A percentile compares a stretch with the other conserved stretches of the same genome.
These are phyloP conservation scores for Dissophora globulifera DNA, from an alignment of 192 early-diverging fungal genomes.

Conservation along the genomic window DNA sequence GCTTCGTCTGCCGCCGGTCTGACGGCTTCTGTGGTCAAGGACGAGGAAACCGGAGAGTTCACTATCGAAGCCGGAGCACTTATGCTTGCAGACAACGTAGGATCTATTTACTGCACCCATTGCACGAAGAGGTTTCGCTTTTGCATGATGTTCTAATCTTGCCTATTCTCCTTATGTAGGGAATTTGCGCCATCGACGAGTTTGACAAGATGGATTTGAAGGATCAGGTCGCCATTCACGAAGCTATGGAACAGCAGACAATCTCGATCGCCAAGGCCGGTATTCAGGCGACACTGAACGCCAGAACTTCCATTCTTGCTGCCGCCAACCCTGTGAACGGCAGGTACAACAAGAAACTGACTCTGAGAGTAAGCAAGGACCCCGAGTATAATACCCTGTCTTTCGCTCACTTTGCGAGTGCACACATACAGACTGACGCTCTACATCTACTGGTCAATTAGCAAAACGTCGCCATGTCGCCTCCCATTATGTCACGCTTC, in stretches of 20 bases:
- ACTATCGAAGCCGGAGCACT: conserved; percentile 97
- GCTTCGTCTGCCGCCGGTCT: conserved; percentile 96
- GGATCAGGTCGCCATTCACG: conserved; percentile 99
- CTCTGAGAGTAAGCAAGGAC: conserved; percentile 82
- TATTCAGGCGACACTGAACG: conserved; percentile 95
- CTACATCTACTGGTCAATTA: conserved; percentile 39
- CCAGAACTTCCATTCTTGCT: conserved; percentile 93
- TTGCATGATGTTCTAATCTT: conserved; percentile 10
- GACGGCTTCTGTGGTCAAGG: conserved; percentile 94
- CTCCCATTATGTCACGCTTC: conserved; percentile 99
- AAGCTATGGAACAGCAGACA: conserved; percentile 99
- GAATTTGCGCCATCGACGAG: conserved; percentile 98
- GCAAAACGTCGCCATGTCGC: conserved; percentile 97
- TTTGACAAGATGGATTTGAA: conserved; percentile 98
- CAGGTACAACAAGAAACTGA: conserved; percentile 94
- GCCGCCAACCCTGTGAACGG: conserved; percentile 97
- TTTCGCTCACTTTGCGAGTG: no score
- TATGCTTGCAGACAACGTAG: conserved; percentile 96
- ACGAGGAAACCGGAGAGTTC: conserved; percentile 98
- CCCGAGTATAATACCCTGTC: no score
- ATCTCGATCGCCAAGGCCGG: conserved; percentile 97
- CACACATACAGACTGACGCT: no score
- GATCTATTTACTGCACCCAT: not conserved
- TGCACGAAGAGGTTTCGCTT: no score
- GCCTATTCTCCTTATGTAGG: conserved; percentile 56